Evolutionary conservation across 441 rosid species (phyloP), one percentile per base, ranked within the genome.

Genomic region (Adansonia grandidieri): DNA sequence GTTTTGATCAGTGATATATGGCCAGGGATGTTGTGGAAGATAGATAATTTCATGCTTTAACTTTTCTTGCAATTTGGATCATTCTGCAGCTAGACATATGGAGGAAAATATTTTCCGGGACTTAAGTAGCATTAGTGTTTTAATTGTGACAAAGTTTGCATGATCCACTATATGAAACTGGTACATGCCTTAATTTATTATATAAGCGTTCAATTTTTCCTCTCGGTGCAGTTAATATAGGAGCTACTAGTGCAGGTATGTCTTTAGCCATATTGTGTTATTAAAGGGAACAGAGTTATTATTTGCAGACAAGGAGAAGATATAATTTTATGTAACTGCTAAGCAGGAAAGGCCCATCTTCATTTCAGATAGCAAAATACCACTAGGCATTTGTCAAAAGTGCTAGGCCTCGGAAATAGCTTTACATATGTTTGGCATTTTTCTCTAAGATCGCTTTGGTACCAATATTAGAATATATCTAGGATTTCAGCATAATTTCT

Each of bases 1-100:
- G 53, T 67, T 67, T 67, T 67, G 28, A 17, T 67, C 1, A 7
- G 53, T 67, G 71, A 67, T 44, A 19, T 44, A 32, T 66, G 53
- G 71, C 51, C 22, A 4, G 51, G 71, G 71, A 22, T 10, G 10
- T 65, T 66, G 71, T 17, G 51, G 50, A 61, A 20, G 22, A 4
- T 37, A 66, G 71, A 66, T 17, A 5, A 53, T 32, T 32, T 32
- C 40, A 51, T 51, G 56, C 56, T 51, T 45, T 45, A 45, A 45
- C 48, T 45, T 45, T 51, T 51, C n/a, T 51, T 51, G 14, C 56
- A 51, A 24, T 13, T 62, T 7, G 63, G 42, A 24, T 24, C 2
- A 62, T 62, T 14, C 42, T 24, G 28, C 6, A 62, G 8, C 28
- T 62, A 11, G 66, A 24, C 4, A 4, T 32, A 13, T 4, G 6